phyloP scores from a whole-genome alignment of 2,329 filamentous ascomycete genomes.

The Eutypa lata region DNA sequence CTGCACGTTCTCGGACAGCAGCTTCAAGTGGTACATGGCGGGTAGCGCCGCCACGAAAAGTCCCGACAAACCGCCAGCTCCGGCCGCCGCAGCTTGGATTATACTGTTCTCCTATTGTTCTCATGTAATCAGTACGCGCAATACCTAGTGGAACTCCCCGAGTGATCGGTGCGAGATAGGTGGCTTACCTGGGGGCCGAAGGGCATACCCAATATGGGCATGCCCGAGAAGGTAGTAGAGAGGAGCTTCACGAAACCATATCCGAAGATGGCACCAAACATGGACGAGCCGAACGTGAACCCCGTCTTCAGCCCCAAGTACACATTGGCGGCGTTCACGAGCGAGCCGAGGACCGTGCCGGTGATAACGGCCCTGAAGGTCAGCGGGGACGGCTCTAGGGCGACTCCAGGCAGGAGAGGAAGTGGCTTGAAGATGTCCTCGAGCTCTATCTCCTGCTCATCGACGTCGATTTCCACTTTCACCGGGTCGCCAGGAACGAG shows the following conservation, averaged over 20 bases:
- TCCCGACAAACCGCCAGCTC: constrained; percentile 49
- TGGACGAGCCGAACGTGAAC: constrained; percentile 41
- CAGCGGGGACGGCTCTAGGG: constrained; percentile 38
- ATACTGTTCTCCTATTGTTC: constrained; percentile 50
- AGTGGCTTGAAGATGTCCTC: constrained; percentile 37
- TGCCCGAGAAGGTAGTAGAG: constrained; percentile 38
- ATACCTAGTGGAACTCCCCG: no score
- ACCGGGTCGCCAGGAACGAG: not conserved
- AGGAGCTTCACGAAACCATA: constrained; percentile 52
- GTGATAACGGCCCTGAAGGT: constrained; percentile 50
- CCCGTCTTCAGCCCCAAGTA: constrained; percentile 50
- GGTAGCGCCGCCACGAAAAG: constrained; percentile 56
- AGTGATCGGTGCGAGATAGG: no score
- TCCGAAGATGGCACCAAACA: constrained; percentile 51
- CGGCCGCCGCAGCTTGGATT: constrained; percentile 51
- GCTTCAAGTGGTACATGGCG: constrained; percentile 50
- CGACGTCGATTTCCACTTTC: not conserved
- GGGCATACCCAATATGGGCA: constrained; percentile 49
- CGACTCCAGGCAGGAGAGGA: constrained; percentile 31
- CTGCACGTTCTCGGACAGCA: constrained; percentile 42
- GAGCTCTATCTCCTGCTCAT: not conserved
- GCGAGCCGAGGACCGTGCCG: constrained; percentile 49
- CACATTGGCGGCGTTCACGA: constrained; percentile 57
- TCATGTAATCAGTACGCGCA: not conserved
- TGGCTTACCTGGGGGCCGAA: no score